A percentile compares a stretch with the other conserved stretches of the same genome.
Conservation (phyloP, 139 green algal species). For the Micromonas pusilla region DNA sequence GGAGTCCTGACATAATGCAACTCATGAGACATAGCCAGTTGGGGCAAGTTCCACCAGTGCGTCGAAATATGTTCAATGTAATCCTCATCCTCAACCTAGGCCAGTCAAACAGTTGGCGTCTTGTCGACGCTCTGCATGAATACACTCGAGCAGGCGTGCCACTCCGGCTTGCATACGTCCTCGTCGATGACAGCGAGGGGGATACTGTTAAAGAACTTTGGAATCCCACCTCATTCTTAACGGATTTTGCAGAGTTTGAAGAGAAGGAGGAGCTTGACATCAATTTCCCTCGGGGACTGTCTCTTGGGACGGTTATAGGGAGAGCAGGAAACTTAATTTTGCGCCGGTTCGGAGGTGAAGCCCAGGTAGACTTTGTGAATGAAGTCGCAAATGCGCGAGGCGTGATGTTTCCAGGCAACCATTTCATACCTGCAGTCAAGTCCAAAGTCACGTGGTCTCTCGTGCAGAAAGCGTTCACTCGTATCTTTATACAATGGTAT, state of each 20-base stretch:
- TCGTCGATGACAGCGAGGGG: background rate
- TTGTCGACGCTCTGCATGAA: background rate
- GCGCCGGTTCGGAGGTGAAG: background rate
- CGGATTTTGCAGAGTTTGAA: background rate
- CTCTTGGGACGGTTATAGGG: background rate
- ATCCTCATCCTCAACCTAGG: background rate
- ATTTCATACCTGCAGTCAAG: background rate
- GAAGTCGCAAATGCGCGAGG: background rate
- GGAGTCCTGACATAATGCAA: background rate
- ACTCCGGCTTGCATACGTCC: background rate
- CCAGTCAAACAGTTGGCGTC: background rate
- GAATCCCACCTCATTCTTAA: background rate
- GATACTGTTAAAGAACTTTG: too few species aligned
- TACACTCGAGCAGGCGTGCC: background rate
- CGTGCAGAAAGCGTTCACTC: background rate
- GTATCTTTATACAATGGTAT: background rate
- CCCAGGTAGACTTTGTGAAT: background rate
- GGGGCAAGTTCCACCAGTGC: background rate
- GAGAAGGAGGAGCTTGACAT: background rate
- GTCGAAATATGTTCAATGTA: slow-evolving; percentile 11
- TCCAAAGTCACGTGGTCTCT: background rate
- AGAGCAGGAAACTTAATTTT: slow-evolving; percentile 13
- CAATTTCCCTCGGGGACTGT: background rate
- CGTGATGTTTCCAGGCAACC: background rate
- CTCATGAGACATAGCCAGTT: background rate